Conservation (phyloP, 2,329 filamentous ascomycete genomes). For the Didymella exigua region DNA sequence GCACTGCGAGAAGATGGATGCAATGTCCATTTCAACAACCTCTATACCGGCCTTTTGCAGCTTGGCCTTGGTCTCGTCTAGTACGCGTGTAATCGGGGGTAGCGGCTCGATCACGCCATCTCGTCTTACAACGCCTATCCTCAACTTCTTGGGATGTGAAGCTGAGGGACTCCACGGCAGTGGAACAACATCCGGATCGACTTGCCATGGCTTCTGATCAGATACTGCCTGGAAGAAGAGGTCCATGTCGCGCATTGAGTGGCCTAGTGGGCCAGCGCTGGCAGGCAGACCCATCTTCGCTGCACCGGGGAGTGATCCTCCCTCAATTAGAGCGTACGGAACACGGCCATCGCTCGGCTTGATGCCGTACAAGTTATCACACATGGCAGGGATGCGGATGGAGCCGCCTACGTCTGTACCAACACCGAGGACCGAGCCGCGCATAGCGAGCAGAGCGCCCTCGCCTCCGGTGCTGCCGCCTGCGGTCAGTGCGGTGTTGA, state of each 20-base stretch:
- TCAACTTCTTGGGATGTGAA: slow-evolving; percentile 37
- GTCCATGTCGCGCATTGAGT: slow-evolving; percentile 58
- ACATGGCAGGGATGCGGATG: slow-evolving; percentile 58
- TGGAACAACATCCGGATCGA: slow-evolving; percentile 53
- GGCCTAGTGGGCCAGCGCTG: slow-evolving; percentile 55
- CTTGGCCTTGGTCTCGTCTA: slow-evolving; percentile 53
- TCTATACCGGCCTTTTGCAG: slow-evolving; percentile 54
- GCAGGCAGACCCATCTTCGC: slow-evolving; percentile 53
- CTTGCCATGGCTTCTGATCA: slow-evolving; percentile 58
- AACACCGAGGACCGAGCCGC: slow-evolving; percentile 57
- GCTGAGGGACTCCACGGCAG: slow-evolving; percentile 45
- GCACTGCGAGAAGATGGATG: slow-evolving; percentile 58
- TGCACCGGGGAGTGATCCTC: slow-evolving; percentile 54
- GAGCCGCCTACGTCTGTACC: slow-evolving; percentile 63
- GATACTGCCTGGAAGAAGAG: slow-evolving; percentile 61
- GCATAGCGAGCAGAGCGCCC: slow-evolving; percentile 57
- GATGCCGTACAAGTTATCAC: slow-evolving; percentile 57
- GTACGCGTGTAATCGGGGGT: slow-evolving; percentile 55
- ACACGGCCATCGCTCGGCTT: slow-evolving; percentile 56
- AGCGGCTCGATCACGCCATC: slow-evolving; percentile 60
- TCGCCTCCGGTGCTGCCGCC: slow-evolving; percentile 61
- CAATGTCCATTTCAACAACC: slow-evolving; percentile 63
- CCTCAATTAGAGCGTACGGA: slow-evolving; percentile 59
- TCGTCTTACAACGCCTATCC: slow-evolving; percentile 56
- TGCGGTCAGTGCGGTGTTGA: slow-evolving; percentile 55